Evolutionary conservation across 129 eudicot species (phyloP).

Genomic region (Arctium minus): DNA sequence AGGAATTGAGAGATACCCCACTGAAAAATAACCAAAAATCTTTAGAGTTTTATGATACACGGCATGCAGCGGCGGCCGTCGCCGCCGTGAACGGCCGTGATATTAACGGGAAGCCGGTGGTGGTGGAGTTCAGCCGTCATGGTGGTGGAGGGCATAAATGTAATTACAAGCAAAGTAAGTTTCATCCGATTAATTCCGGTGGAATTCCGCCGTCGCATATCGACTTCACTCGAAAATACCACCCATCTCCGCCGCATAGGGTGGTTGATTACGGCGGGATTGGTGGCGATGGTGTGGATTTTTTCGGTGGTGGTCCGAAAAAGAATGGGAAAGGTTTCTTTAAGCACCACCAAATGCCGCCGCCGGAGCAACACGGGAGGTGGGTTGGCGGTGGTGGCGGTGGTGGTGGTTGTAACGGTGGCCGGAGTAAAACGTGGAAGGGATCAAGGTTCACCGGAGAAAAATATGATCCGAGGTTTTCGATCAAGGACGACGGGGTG

Average conservation of each 20-base stretch:
- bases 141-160: constrained; percentile 40
- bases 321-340: constrained; percentile 3
- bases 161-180: neutral
- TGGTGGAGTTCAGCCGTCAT: constrained; percentile 57
- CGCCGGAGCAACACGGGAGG: neutral
- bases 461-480: constrained; percentile 54
- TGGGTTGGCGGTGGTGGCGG: constrained; percentile 9
- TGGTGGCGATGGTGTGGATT: constrained; percentile 8
- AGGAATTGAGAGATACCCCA: constrained; percentile 71
- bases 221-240: neutral
- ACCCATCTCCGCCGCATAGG: neutral
- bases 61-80: constrained; percentile 61
- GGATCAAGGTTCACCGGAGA: constrained; percentile 20
- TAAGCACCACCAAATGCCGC: neutral
- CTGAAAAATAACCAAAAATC: constrained; percentile 48
- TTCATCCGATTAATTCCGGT: neutral
- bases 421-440: constrained; percentile 38
- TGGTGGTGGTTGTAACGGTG: constrained; percentile 2
- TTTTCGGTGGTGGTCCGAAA: neutral
- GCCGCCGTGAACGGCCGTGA: constrained; percentile 49
- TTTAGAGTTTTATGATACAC: constrained; percentile 70
- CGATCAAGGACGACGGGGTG: constrained; percentile 61
- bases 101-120: constrained; percentile 46
- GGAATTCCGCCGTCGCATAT: neutral
- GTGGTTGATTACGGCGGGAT: constrained; percentile 12